Base-by-base conservation (phyloP, 768 basidiomycete species). In the Auriscalpium vulgare region DNA sequence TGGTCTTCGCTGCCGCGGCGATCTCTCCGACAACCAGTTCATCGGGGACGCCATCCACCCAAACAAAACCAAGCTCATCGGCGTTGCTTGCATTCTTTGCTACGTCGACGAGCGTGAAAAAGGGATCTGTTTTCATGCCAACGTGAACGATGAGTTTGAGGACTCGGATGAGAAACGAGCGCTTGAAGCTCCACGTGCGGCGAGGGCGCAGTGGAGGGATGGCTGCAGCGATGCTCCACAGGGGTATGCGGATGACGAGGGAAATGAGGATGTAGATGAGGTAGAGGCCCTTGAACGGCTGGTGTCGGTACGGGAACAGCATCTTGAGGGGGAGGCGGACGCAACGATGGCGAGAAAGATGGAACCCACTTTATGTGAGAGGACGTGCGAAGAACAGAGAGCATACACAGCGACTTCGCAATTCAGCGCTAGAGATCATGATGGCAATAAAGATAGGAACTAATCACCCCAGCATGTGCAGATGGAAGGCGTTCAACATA, bases 251-350 rank as follows among this genome's bases (percentile, higher is more conserved):
- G 9, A 66, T 16, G 9, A 65, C 19, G 8, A 63, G 47, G 36
- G 37, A 47, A 14, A 55, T 13, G 10, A 23, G n/a, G 4, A 53
- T 34, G 36, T 55, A 51, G 13, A 58, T 1, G 17, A 62, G 4
- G 47, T 59, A 65, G 40, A 63, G 2, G 1, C 53, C 17, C 45
- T 63, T 65, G 47, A 58, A 53, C n/a, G 64, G 65, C 44, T 63
- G 60, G 13, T 46, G 14, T 14, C 48, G 48, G 23, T 3, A 50
- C n/a, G 11, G 40, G 13, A 52, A 23, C 53, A 58, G 29, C 29
- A 29, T 29, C 29, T 29, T 29, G 29, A 29, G 4, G 2, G 29
- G 4, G 29, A 29, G 29, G 29, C 5, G 29, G 29, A 29, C 2
- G 29, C 29, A 29, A 29, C 29, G 29, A 29, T 29, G 29, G 29